Conservation (phyloP, 352 stramenopile species). For the Phytopythium aichiense region DNA sequence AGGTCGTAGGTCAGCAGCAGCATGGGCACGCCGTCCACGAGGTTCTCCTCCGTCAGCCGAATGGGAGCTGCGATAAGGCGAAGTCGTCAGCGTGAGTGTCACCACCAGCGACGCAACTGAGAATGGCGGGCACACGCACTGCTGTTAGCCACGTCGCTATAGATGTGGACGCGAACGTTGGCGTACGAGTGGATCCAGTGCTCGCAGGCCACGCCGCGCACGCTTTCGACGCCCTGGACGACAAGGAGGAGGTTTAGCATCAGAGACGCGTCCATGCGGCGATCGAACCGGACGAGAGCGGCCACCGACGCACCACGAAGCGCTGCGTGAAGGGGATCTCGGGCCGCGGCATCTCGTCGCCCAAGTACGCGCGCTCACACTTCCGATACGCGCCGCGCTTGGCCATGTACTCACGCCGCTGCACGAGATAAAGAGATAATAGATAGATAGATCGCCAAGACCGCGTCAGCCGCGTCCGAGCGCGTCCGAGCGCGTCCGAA, state of each 20-base stretch:
- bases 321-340: conserved; percentile 45
- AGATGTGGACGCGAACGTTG: conserved; percentile 55
- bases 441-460: too few species aligned
- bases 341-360: conserved; percentile 50
- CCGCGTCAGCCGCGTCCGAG: not conserved
- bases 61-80: conserved; percentile 42
- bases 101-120: not conserved
- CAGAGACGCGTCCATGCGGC: too few species aligned
- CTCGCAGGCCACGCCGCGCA: conserved; percentile 52
- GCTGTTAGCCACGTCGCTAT: conserved; percentile 35
- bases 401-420: conserved; percentile 74
- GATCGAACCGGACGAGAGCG: not conserved
- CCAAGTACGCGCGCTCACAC: conserved; percentile 69
- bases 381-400: conserved; percentile 59
- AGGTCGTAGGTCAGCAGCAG: conserved; percentile 67
- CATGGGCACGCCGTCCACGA: conserved; percentile 35
- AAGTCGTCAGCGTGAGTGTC: not conserved
- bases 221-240: conserved; percentile 47
- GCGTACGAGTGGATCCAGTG: conserved; percentile 58
- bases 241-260: not conserved
- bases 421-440: not conserved
- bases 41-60: conserved; percentile 57
- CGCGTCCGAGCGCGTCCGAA: not conserved
- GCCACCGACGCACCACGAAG: conserved; percentile 30
- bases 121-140: conserved; percentile 16